These are phyloP conservation scores for Rhizophagus prolifer DNA, from an alignment of 192 early-diverging fungal genomes.

Conservation along the genomic window DNA sequence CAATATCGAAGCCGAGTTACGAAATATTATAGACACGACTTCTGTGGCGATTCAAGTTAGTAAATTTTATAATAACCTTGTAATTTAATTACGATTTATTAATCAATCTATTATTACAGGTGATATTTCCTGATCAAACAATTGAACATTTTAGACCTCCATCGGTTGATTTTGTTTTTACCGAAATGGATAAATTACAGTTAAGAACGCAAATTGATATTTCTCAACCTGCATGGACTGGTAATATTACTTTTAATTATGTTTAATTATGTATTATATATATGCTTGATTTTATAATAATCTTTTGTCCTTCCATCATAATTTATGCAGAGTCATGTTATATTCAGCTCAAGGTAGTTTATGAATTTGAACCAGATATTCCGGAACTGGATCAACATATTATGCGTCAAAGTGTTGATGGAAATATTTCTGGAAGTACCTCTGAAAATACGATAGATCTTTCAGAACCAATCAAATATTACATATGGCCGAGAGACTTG, in stretches of 20 bases:
- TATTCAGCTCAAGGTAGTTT: conserved; percentile 17
- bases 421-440: not conserved
- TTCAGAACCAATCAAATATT: conserved; percentile 11
- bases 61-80: not conserved
- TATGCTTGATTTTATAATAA: not conserved
- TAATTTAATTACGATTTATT: not conserved
- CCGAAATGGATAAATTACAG: conserved; percentile 1
- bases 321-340: not conserved
- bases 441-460: conserved; percentile 4
- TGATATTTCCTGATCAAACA: conserved; percentile 16
- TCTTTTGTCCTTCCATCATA: not conserved
- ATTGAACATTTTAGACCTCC: conserved; percentile 22
- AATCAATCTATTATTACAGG: not conserved
- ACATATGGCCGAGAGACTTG: conserved; percentile 21
- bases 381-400: conserved; percentile 8
- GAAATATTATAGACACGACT: not conserved
- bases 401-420: not conserved
- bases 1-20: conserved; percentile 10
- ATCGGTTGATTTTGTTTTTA: conserved; percentile 2
- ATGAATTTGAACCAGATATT: conserved; percentile 15
- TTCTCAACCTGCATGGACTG: conserved; percentile 27
- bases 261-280: not conserved
- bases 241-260: conserved; percentile 15
- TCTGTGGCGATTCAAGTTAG: conserved; percentile 7
- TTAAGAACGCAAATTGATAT: conserved; percentile 26